Base-by-base conservation (phyloP, 306 rosid species). In the Amphicarpaea edgeworthii region DNA sequence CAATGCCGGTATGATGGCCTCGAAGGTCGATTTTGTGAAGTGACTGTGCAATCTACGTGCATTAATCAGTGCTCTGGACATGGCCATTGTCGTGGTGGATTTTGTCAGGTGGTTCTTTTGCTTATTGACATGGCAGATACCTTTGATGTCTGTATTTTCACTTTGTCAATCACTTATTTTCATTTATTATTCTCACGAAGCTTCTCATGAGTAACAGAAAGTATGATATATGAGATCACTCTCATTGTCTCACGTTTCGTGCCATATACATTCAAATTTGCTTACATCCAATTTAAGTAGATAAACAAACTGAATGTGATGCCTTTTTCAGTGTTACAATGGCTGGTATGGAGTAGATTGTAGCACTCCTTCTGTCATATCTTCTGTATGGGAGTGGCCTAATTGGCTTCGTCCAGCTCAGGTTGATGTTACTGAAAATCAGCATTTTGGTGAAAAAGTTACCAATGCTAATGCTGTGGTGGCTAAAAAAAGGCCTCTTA, bases 331-430 rank as follows among this genome's bases (percentile, higher is more conserved):
- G 98, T 94, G 97, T 84, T 49, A 81, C 67, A 88, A 75, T 85
- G 97, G 97, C 54, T 94, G 97, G 98, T 90, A 90, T 67, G 98
- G 98, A 87, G 85, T 83, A 73, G 98, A 94, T 86, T 94, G 98
- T 83, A 94, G 96, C 77, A 80, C 78, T 77, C 98, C 98, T 26
- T 91, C 98, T 19, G 88, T 83, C 38, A 51, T 55, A 32, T 86
- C 88, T 15, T 88, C 97, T 34, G 59, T 90, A 78, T 75, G 79
- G 70, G 97, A 90, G 53, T 94, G 98, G 98, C 98, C 98, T 46
- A 78, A 72, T 70, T 91, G 96, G 98, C 92, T 91, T 72, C 93
- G 82, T 69, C 97, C 97, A 32, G 94, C 97, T 76, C 84, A 38
- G 32, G 50, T 94, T 68, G 88, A 91, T 70, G 82, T 94, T 77